These are phyloP conservation scores for Thraustotheca clavata DNA, from an alignment of 352 stramenopile species.

Conservation along the genomic window DNA sequence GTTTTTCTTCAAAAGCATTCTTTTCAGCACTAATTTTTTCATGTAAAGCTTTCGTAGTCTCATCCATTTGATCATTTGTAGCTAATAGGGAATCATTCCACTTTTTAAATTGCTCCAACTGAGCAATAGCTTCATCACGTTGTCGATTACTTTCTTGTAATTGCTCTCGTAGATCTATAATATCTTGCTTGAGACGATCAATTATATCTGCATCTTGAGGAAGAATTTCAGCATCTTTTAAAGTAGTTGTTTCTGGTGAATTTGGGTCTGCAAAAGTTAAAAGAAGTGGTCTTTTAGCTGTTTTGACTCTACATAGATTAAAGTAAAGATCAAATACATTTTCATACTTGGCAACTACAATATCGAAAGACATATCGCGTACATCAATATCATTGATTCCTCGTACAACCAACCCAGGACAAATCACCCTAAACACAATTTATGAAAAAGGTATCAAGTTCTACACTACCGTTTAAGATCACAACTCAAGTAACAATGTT, in stretches of 20 bases:
- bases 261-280: conserved; percentile 40
- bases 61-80: conserved; percentile 5
- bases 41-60: neutral
- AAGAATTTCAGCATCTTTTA: conserved; percentile 32
- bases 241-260: conserved; percentile 21
- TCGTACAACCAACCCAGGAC: conserved; percentile 31
- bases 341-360: conserved; percentile 38
- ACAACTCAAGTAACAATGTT: conserved; percentile 32
- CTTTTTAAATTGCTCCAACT: conserved; percentile 8
- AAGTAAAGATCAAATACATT: neutral
- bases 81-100: conserved; percentile 17
- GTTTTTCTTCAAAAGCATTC: neutral
- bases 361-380: conserved; percentile 29
- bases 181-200: neutral
- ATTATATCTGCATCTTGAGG: neutral
- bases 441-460: neutral
- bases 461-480: neutral
- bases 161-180: neutral
- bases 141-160: conserved; percentile 1
- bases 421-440: conserved; percentile 26
- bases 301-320: conserved; percentile 32
- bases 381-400: conserved; percentile 41
- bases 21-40: neutral
- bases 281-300: conserved; percentile 31
- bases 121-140: neutral